These are phyloP conservation scores for Amorphotheca resinae DNA, from an alignment of 495 filamentous ascomycete species.

Conservation along the genomic window DNA sequence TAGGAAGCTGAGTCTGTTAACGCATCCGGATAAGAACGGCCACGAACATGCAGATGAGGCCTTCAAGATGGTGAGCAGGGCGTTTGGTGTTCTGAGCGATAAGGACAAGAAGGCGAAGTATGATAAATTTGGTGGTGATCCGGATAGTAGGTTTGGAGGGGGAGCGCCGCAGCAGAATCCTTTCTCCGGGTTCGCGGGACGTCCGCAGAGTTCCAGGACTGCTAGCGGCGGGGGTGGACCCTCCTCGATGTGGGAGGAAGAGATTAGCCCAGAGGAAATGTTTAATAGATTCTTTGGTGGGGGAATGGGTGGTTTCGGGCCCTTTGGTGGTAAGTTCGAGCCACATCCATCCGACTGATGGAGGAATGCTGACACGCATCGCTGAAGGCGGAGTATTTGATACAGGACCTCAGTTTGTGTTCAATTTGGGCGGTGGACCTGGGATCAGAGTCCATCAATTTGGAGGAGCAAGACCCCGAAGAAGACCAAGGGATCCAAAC, in stretches of 20 bases:
- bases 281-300: slow-evolving; percentile 88
- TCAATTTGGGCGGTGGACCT: slow-evolving; percentile 77
- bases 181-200: slow-evolving; percentile 58
- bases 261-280: slow-evolving; percentile 92
- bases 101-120: slow-evolving; percentile 79
- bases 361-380: slow-evolving; percentile 16
- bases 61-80: slow-evolving; percentile 93
- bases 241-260: slow-evolving; percentile 57
- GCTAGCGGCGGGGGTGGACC: slow-evolving; percentile 38
- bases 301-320: slow-evolving; percentile 41
- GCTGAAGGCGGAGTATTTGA: slow-evolving; percentile 43
- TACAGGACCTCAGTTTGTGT: slow-evolving; percentile 74
- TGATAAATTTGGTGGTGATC: slow-evolving; percentile 82
- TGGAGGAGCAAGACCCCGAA: slow-evolving; percentile 53
- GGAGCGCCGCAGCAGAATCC: slow-evolving; percentile 39
- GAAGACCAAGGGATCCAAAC: slow-evolving; percentile 56
- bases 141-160: slow-evolving; percentile 63
- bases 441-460: slow-evolving; percentile 81
- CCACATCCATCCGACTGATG: background rate
- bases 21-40: slow-evolving; percentile 98
- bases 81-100: slow-evolving; percentile 88
- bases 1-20: slow-evolving; percentile 72
- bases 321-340: slow-evolving; percentile 39
- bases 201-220: slow-evolving; percentile 30
- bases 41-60: slow-evolving; percentile 93